These are phyloP conservation scores for Hanseniaspora meyeri DNA, from an alignment of 805 yeast genomes.

Conservation along the genomic window DNA sequence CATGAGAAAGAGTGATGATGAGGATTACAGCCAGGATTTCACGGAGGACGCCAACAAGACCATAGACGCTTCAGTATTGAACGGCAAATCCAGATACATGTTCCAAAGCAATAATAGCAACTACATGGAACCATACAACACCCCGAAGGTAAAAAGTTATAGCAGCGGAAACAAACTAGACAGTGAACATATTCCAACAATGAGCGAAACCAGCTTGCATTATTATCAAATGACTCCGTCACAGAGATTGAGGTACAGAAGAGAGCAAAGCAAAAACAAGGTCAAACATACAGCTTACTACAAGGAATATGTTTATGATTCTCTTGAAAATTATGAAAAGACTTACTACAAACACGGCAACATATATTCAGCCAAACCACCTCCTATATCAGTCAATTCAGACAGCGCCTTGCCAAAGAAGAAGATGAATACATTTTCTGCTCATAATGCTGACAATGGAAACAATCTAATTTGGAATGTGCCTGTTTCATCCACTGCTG, in stretches of 20 bases:
- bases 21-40: neutral
- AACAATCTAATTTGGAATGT: conserved; percentile 41
- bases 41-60: neutral
- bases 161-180: neutral
- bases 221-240: conserved; percentile 28
- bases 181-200: neutral
- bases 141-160: neutral
- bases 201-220: neutral
- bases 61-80: neutral
- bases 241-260: conserved; percentile 31
- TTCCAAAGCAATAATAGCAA: neutral
- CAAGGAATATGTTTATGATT: conserved; percentile 32
- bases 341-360: conserved; percentile 18
- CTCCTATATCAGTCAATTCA: neutral
- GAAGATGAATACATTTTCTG: neutral
- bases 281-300: conserved; percentile 26
- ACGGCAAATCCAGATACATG: neutral
- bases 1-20: neutral
- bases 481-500: conserved; percentile 32
- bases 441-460: conserved; percentile 2
- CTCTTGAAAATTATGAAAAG: conserved; percentile 20
- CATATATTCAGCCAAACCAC: neutral
- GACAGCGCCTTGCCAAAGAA: neutral
- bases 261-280: conserved; percentile 28
- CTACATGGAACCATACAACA: neutral